Percentiles rank a stretch among this genome's conserved stretches.
Conservation (phyloP, 1,284 basidiomycete species). For the Ganoderma resinaceum region DNA sequence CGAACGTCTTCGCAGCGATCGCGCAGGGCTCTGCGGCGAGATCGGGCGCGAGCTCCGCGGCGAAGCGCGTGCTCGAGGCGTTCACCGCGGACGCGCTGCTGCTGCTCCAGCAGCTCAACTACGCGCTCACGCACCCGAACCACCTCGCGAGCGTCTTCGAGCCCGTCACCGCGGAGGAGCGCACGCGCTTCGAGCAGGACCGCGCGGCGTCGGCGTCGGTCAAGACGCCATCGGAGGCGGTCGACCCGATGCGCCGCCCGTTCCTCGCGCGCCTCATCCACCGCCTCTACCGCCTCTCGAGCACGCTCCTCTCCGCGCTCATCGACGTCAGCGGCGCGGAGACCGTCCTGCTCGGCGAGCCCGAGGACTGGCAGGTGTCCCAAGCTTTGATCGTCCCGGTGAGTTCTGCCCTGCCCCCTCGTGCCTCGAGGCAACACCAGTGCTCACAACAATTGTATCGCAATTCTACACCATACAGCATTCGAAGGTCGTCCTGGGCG, state of each 20-base stretch:
- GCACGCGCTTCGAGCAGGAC: slow-evolving; percentile 69
- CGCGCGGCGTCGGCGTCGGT: slow-evolving; percentile 35
- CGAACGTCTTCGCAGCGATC: slow-evolving; percentile 78
- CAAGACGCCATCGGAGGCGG: slow-evolving; percentile 50
- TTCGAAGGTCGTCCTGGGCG: slow-evolving; percentile 80
- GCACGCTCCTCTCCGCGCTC: slow-evolving; percentile 74
- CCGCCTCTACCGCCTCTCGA: slow-evolving; percentile 71
- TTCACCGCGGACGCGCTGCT: slow-evolving; percentile 73
- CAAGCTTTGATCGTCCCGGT: slow-evolving; percentile 79
- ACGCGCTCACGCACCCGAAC: slow-evolving; percentile 90
- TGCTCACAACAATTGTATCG: slow-evolving; percentile 31
- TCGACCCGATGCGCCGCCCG: slow-evolving; percentile 71
- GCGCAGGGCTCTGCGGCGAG: slow-evolving; percentile 56
- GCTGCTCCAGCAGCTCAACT: slow-evolving; percentile 89
- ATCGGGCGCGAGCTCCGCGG: slow-evolving; percentile 50
- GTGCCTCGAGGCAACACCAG: not conserved
- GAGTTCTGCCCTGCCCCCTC: slow-evolving; percentile 42
- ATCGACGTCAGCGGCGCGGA: slow-evolving; percentile 77
- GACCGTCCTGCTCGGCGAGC: slow-evolving; percentile 66
- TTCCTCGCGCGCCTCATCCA: slow-evolving; percentile 75
- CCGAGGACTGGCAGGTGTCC: slow-evolving; percentile 74
- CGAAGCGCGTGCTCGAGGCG: slow-evolving; percentile 67
- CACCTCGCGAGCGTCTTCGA: slow-evolving; percentile 84
- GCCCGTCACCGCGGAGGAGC: slow-evolving; percentile 81
- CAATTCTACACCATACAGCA: slow-evolving; percentile 53